Evolutionary conservation across 2,329 filamentous ascomycete species (phyloP), one percentile per base, ranked within the genome.

Genomic region (Trichoderma asperellum): DNA sequence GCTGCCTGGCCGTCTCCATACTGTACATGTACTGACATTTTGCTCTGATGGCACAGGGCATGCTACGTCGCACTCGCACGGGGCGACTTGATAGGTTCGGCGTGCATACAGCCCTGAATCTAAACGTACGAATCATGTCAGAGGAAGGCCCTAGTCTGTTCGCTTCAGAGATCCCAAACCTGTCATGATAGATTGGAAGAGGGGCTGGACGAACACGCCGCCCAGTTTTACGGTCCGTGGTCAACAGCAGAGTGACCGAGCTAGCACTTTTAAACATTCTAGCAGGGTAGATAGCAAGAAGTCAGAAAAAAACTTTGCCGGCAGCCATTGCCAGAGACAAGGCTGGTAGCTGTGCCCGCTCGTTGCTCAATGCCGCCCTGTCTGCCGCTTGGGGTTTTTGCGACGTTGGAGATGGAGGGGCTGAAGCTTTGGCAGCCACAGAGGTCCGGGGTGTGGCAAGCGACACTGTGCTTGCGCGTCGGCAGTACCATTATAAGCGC

Each of bases 371-470:
- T 43, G 16, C n/a, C 58, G 58, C 58, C 24, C 4, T 49, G 37
- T 61, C 27, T 27, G n/a, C 58, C 14, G 40, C 40, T 34, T 35
- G 43, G 21, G 40, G 43, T 21, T 49, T 57, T 52, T 12, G 29
- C 32, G 40, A 37, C 2, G 53, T 66, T 27, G 63, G 35, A 58
- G 35, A 58, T 35, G 63, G 53, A 66, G 63, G 63, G 63, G 63
- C 53, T 66, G 63, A 66, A 66, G 63, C 63, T 66, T 66, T 27
- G 21, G 40, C 63, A 66, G 63, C 63, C 63, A 66, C 53, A 66
- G 24, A 24, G 37, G 43, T 43, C 63, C 7, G 60, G 63, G 63
- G 55, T 49, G 53, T 27, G 53, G 40, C 29, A 34, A 37, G 24
- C 49, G 8, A 40, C 53, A 66, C 63, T 66, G 63, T 66, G 53